Base-by-base conservation (phyloP, 768 basidiomycete genomes). In the Rhizopogon vulgaris region DNA sequence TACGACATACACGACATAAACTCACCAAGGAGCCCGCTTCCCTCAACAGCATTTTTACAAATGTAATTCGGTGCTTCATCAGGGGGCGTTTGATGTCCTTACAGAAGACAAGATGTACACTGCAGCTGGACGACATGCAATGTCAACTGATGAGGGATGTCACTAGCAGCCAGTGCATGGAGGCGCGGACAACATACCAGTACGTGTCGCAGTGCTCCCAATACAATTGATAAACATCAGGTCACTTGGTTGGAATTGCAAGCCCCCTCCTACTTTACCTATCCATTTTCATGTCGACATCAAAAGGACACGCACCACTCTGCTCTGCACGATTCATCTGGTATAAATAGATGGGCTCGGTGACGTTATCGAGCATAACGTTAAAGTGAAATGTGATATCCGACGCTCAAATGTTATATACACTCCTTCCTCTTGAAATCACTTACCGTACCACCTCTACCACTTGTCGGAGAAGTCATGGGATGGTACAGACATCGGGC, bases 331-430 rank as follows among this genome's bases (percentile, higher is more conserved):
- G 67, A 58, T 80, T 80, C 22, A 78, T 79, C 58, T 82, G 79
- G 54, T 73, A 75, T n/a, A 82, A 55, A 53, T 78, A 76, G 9
- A 79, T 62, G 0, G 75, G 78, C 10, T 59, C 59, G 41, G 71
- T 68, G 50, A 81, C 79, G 11, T 69, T 69, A 57, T 18, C 25
- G 48, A 45, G 78, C 73, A 39, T 62, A 22, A 62, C 5, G 78
- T 78, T 79, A 41, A 6, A 32, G 32, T 12, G 11, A 11, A 32
- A 22, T 3, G 32, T 11, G 32, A 32, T 11, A 11, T 12, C 32
- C 11, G 10, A 34, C 11, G 12, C 32, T 30, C 28, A 3, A 10
- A 10, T 30, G 7, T 10, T 9, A 9, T 30, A 6, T 28, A 9
- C 28, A 28, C 28, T 28, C 28, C 28, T 6, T 28, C 28, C 8